A percentile compares a stretch with the other conserved stretches of the same genome.
phyloP scores from a whole-genome alignment of 2,329 filamentous ascomycete species.

The Ascochyta pisi region DNA sequence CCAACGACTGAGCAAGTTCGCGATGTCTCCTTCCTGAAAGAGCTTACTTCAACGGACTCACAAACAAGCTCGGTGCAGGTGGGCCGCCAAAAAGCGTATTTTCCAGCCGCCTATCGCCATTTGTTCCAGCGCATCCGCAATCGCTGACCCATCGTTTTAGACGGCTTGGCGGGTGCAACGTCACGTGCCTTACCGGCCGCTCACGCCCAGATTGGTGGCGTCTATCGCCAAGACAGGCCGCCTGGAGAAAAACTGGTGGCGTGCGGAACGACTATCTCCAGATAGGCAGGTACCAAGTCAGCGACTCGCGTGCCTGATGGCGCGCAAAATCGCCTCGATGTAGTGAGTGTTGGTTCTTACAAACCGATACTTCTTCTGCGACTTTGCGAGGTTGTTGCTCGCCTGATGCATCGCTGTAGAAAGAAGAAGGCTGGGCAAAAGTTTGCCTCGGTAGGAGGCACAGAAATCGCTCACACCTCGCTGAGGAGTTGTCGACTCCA shows the following conservation, averaged over 20 bases:
- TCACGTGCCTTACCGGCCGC: slow-evolving; percentile 12
- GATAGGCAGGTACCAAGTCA: slow-evolving; percentile 13
- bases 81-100: slow-evolving; percentile 33
- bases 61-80: slow-evolving; percentile 35
- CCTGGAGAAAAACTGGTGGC: slow-evolving; percentile 10
- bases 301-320: slow-evolving; percentile 10
- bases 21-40: slow-evolving; percentile 31
- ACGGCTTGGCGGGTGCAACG: slow-evolving; percentile 25
- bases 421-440: slow-evolving; percentile 1
- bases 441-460: background rate
- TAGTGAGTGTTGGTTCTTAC: slow-evolving; percentile 11
- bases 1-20: slow-evolving; percentile 13
- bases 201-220: slow-evolving; percentile 25
- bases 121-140: slow-evolving; percentile 21
- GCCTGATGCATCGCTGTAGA: background rate
- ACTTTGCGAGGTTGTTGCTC: slow-evolving; percentile 3
- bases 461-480: background rate
- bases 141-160: slow-evolving; percentile 18
- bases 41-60: slow-evolving; percentile 22
- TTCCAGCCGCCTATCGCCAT: slow-evolving; percentile 28
- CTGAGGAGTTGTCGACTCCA: background rate
- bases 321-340: slow-evolving; percentile 9
- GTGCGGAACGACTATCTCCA: slow-evolving; percentile 8
- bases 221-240: slow-evolving; percentile 6
- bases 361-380: slow-evolving; percentile 13